These are phyloP conservation scores for Colletotrichum agaves DNA, from an alignment of 2,329 filamentous ascomycete species.

Conservation along the genomic window DNA sequence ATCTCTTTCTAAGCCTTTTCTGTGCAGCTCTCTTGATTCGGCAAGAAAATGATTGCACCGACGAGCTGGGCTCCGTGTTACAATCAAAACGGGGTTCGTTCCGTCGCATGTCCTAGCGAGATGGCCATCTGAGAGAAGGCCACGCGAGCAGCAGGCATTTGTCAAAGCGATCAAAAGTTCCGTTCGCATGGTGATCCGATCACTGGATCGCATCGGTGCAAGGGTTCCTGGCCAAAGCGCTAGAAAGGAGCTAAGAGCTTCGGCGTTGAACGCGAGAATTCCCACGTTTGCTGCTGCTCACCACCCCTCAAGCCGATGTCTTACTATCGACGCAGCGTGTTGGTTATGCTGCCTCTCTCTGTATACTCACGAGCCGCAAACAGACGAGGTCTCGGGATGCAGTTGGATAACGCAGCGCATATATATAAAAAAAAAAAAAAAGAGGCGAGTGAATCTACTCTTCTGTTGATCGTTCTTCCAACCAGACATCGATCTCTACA, in stretches of 20 bases:
- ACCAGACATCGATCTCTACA: background rate
- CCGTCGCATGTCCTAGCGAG: background rate
- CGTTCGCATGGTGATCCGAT: constrained; percentile 17
- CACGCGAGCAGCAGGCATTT: constrained; percentile 28
- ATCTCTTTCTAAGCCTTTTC: background rate
- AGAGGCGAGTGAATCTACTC: no score
- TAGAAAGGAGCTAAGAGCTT: constrained; percentile 28
- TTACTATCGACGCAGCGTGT: background rate
- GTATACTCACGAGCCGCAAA: background rate
- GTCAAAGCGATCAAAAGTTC: no score
- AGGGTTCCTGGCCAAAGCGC: constrained; percentile 27
- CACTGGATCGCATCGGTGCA: no score
- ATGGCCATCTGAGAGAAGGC: background rate
- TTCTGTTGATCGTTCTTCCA: background rate
- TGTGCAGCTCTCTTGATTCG: background rate
- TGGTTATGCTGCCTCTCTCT: background rate
- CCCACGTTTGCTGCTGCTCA: background rate
- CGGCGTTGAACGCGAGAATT: constrained; percentile 2
- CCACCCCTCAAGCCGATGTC: background rate
- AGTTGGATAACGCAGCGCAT: background rate
- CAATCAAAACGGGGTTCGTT: constrained; percentile 9
- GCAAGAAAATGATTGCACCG: constrained; percentile 17
- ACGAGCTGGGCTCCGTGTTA: constrained; percentile 7
- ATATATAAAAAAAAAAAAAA: background rate
- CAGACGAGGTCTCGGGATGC: background rate